Conservation (phyloP, 495 filamentous ascomycete genomes). For the Penicillium mononematosum region DNA sequence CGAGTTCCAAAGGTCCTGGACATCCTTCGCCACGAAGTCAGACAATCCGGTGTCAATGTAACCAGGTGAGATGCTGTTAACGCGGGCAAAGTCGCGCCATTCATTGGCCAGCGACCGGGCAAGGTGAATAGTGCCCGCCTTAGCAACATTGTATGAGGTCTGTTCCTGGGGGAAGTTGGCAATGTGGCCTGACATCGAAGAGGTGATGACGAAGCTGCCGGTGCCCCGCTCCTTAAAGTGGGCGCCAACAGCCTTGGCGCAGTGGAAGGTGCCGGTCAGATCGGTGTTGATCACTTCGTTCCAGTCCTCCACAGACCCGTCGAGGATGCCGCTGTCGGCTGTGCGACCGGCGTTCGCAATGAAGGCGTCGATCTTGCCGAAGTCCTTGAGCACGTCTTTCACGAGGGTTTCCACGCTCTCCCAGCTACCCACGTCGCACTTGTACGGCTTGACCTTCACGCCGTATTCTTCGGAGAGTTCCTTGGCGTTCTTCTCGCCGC, state of each 20-base stretch:
- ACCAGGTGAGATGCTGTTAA: conserved; percentile 71
- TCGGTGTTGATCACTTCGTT: conserved; percentile 66
- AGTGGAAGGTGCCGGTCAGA: conserved; percentile 65
- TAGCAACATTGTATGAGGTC: conserved; percentile 78
- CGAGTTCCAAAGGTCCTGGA: conserved; percentile 64
- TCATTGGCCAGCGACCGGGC: conserved; percentile 66
- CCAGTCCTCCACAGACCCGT: conserved; percentile 64
- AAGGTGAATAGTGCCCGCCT: conserved; percentile 59
- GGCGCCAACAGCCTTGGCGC: conserved; percentile 62
- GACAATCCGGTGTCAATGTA: conserved; percentile 79
- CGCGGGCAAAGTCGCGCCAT: conserved; percentile 75
- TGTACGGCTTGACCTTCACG: conserved; percentile 67
- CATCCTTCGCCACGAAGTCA: conserved; percentile 70
- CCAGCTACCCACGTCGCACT: conserved; percentile 54
- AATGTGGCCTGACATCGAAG: conserved; percentile 70
- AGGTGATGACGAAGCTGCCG: conserved; percentile 63
- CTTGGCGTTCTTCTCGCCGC: conserved; percentile 64
- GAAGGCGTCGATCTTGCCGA: conserved; percentile 65
- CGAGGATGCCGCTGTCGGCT: conserved; percentile 60
- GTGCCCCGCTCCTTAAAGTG: conserved; percentile 62
- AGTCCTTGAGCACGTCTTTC: conserved; percentile 55
- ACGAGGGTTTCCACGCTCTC: conserved; percentile 51
- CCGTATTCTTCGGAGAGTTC: conserved; percentile 59
- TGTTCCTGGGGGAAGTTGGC: conserved; percentile 79
- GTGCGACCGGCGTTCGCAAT: conserved; percentile 69